Base-by-base conservation (phyloP, 768 basidiomycete genomes). In the Russula compacta region DNA sequence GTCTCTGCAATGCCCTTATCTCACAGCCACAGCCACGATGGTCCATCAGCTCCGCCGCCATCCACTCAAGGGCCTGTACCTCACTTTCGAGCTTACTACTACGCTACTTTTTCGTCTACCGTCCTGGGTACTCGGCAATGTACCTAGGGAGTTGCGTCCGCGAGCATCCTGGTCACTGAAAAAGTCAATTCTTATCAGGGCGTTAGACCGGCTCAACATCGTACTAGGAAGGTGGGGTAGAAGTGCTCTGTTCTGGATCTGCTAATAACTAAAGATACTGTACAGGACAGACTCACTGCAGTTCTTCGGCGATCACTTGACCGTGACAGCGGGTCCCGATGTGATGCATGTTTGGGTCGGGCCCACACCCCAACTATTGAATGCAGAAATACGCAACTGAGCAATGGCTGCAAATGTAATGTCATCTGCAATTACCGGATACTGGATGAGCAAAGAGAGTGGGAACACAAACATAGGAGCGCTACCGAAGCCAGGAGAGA, bases 401-500 rank as follows among this genome's bases (percentile, higher is more conserved):
- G 56, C 59, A 19, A 40, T 21, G 17, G 35, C 47, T 15, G 63
- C 46, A 17, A 35, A 55, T 17, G 65, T 66, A 17, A 43, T 24
- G 17, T 42, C 63, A 9, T 52, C 36, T 7, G 36, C 58, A 38
- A 64, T 66, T 43, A 63, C 65, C 14, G 63, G 59, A 24, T 66
- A 60, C 39, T 66, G 65, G 59, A 38, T 64, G 17, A 54, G 58
- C 36, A 64, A 58, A n/a, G 48, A 57, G n/a, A 43, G 38, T 10
- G 39, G 32, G 43, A 33, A 46, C 54, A 53, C 42, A 11, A 44
- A 33, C 19, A 19, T 57, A 50, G 77, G 74, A 40, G 70, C 73
- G 24, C 61, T 75, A 1, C 77, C 81, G 4, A 70, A 67, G 49
- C 74, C 75, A 0, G 81, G 79, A 21, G 82, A 84, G 70, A 83